Base-by-base conservation (phyloP, 2,329 filamentous ascomycete genomes). In the Cercospora canescens region DNA sequence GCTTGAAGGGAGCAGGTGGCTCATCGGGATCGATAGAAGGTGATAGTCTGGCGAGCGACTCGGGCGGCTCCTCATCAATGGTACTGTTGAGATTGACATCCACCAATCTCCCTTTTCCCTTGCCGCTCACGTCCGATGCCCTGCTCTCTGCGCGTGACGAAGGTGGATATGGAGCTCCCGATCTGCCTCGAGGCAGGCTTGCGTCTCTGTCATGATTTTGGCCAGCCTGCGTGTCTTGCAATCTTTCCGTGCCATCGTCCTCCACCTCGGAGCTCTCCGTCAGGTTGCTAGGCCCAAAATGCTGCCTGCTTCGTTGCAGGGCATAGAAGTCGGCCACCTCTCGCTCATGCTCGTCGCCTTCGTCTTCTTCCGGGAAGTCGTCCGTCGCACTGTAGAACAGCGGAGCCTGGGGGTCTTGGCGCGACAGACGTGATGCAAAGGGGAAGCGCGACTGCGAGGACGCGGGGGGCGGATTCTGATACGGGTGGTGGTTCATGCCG, bases 321-420 rank as follows among this genome's bases (percentile, higher is more conserved):
- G 94, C 94, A 79, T 94, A 96, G 71, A 95, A 89, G 79, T 98
- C 95, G n/a, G 93, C 93, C 35, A 94, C 92, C 76, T 98, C 94
- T 62, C 93, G 85, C 73, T 96, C 92, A 50, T 71, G 67, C 24
- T 69, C 68, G 35, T 73, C 68, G 41, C 69, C 63, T 68, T 98
- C 94, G 69, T 97, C 94, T 75, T 96, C 92, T 79, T 97, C 94
- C 68, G 91, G 89, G 70, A 96, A 95, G 75, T 96, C 93, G 77
- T 97, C 93, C 16, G 93, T 87, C 4, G 92, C 89, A 75, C 93
- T 96, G 79, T 95, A 93, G 79, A 99, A 98, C n/a, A 99, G 84
- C 63, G 95, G 95, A 9, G 94, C 94, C 71, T 93, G 91, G 26
- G 69, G 69, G 30, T 77, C 75, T 65, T 92, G 90, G 52, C 88